Evolutionary conservation across 192 early-diverging fungal species (phyloP), one percentile per base, ranked within the genome.

Genomic region (Coemansia sp.): DNA sequence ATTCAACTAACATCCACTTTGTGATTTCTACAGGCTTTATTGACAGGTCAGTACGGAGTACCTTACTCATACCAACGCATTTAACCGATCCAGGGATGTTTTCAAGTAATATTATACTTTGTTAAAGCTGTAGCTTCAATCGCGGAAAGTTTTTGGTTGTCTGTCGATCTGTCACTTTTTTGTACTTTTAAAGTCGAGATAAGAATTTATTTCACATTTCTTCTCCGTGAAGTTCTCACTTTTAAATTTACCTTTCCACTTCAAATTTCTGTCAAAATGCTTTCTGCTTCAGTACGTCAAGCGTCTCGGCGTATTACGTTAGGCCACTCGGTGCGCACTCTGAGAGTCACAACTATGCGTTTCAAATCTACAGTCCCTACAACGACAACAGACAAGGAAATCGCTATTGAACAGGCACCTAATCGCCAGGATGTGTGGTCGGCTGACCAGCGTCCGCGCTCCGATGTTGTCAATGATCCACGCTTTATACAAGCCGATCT

Each of bases 401-500:
- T 73, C 41, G 64, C 64, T 10, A 15, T 15, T 7, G 62, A 83
- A 64, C 94, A 96, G 74, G 80, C 94, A 11, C 69, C 81, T 41
- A 93, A 94, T 73, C 84, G 87, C 64, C 77, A 67, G 12, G 55
- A 66, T 7, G 83, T 87, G 19, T 97, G 95, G 95, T 87, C 89
- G 57, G 57, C 70, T 53, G 80, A 64, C 59, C 95, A 97, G 78
- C 78, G 85, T 53, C 76, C 84, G 44, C 89, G 89, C 78, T 51
- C 51, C 10, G 63, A 73, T 12, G 89, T 91, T 23, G 83, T 90
- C 66, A 57, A 69, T 45, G 92, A 92, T 23, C 89, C 92, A 44
- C 83, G 92, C 64, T 97, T 94, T 75, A 88, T 93, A 41, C 91
- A 94, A 67, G 85, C 80, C 22, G 86, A 94, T 59, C 66, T 94